Conservation (phyloP, 306 rosid genomes). For the Sophora flavescens region DNA sequence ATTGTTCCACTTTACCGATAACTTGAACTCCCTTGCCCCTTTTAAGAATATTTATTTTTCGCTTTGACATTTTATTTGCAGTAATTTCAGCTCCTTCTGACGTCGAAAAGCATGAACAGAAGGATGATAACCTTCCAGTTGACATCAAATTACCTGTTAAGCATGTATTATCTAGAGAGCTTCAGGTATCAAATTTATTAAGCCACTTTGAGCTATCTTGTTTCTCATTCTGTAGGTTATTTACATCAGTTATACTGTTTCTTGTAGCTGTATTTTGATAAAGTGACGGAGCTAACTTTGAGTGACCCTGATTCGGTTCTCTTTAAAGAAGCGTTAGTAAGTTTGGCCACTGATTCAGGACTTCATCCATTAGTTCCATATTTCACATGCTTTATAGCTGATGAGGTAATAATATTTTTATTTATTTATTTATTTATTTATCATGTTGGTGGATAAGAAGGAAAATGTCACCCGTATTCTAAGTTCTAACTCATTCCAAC, state of each 20-base stretch:
- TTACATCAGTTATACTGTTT: slow-evolving; percentile 32
- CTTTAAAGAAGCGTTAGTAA: slow-evolving; percentile 80
- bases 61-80: slow-evolving; percentile 43
- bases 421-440: not conserved
- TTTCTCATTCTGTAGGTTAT: slow-evolving; percentile 41
- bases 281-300: slow-evolving; percentile 71
- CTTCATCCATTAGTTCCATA: slow-evolving; percentile 93
- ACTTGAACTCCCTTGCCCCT: slow-evolving; percentile 25
- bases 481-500: slow-evolving; percentile 28
- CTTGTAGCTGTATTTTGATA: slow-evolving; percentile 87
- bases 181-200: slow-evolving; percentile 63
- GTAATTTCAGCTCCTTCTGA: slow-evolving; percentile 69
- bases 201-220: slow-evolving; percentile 33
- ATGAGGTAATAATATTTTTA: slow-evolving; percentile 68
- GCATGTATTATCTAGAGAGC: slow-evolving; percentile 85
- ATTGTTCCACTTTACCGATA: slow-evolving; percentile 12
- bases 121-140: slow-evolving; percentile 77
- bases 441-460: slow-evolving; percentile 35
- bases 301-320: slow-evolving; percentile 71
- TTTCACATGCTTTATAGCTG: slow-evolving; percentile 82
- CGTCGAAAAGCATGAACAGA: slow-evolving; percentile 65
- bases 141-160: slow-evolving; percentile 83
- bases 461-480: slow-evolving; percentile 23
- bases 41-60: slow-evolving; percentile 3
- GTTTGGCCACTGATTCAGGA: slow-evolving; percentile 92